Conservation (phyloP, 2,329 filamentous ascomycete genomes). For the Trichoderma pleuroti region DNA sequence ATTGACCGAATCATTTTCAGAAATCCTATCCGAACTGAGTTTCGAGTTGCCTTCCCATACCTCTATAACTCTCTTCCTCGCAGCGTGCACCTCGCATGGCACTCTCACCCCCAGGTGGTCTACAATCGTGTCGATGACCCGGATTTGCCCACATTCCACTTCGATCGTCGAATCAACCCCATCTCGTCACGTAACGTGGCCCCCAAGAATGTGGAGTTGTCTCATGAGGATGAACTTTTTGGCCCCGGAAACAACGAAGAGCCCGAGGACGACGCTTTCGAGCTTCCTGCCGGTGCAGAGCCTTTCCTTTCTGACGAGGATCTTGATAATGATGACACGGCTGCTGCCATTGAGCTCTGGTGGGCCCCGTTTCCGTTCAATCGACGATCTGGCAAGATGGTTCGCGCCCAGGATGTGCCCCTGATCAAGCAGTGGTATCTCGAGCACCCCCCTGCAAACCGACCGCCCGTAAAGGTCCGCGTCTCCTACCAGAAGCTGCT, state of each 20-base stretch:
- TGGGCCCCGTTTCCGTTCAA: conserved; percentile 98
- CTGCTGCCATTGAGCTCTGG: conserved; percentile 90
- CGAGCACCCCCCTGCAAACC: conserved; percentile 82
- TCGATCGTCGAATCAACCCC: conserved; percentile 95
- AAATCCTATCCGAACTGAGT: conserved; percentile 90
- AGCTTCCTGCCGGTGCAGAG: conserved; percentile 73
- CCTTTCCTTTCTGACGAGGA: conserved; percentile 90
- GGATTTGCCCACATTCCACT: conserved; percentile 91
- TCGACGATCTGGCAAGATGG: conserved; percentile 89
- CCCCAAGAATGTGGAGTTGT: conserved; percentile 87
- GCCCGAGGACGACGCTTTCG: conserved; percentile 77
- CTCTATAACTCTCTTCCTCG: conserved; percentile 94
- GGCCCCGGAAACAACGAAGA: conserved; percentile 72
- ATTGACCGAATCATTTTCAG: conserved; percentile 99
- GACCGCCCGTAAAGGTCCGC: conserved; percentile 90
- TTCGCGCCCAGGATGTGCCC: conserved; percentile 93
- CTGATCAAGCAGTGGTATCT: conserved; percentile 98
- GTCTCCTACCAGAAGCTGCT: conserved; percentile 98
- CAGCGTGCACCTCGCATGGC: conserved; percentile 90
- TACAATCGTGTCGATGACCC: conserved; percentile 86
- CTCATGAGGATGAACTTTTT: conserved; percentile 92
- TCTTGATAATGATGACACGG: conserved; percentile 82
- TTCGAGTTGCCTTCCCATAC: conserved; percentile 88
- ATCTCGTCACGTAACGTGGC: conserved; percentile 93
- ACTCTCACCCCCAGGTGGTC: conserved; percentile 88